phyloP scores from a whole-genome alignment of 2,329 filamentous ascomycete species.

The Penicillium sp. region DNA sequence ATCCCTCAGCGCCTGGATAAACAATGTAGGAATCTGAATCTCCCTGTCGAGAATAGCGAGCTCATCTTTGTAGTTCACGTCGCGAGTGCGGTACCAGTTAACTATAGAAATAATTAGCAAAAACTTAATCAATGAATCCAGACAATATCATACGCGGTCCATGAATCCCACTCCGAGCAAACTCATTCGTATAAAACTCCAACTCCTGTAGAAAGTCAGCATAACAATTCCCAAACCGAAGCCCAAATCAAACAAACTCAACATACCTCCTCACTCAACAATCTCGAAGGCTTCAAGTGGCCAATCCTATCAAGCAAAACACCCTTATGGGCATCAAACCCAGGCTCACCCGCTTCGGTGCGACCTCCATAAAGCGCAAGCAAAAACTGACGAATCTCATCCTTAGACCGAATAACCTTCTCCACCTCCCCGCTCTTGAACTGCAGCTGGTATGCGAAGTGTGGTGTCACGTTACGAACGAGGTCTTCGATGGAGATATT shows the following conservation, averaged over 20 bases:
- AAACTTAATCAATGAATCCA: not conserved
- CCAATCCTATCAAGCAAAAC: slow-evolving; percentile 63
- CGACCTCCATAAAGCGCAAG: slow-evolving; percentile 68
- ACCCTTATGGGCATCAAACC: slow-evolving; percentile 63
- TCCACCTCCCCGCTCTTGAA: slow-evolving; percentile 69
- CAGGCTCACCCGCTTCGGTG: slow-evolving; percentile 55
- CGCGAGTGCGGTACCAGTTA: slow-evolving; percentile 81
- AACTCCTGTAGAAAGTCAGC: slow-evolving; percentile 54
- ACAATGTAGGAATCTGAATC: slow-evolving; percentile 66
- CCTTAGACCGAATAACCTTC: slow-evolving; percentile 55
- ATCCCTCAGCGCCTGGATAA: slow-evolving; percentile 72
- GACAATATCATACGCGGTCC: slow-evolving; percentile 60
- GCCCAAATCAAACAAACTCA: not conserved
- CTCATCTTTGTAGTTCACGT: slow-evolving; percentile 77
- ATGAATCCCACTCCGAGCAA: slow-evolving; percentile 68
- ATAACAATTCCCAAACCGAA: not conserved
- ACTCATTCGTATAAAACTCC: slow-evolving; percentile 74
- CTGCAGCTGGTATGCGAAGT: slow-evolving; percentile 83
- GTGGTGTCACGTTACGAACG: slow-evolving; percentile 58
- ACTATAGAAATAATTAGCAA: slow-evolving; percentile 42
- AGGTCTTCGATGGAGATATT: slow-evolving; percentile 62
- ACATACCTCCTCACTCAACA: slow-evolving; percentile 62
- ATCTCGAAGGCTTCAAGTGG: slow-evolving; percentile 55
- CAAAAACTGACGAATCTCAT: slow-evolving; percentile 69
- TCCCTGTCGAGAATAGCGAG: slow-evolving; percentile 37